Percentiles rank a stretch among this genome's conserved stretches.
Conservation (phyloP, 306 rosid genomes). For the Hippophae tibetana region DNA sequence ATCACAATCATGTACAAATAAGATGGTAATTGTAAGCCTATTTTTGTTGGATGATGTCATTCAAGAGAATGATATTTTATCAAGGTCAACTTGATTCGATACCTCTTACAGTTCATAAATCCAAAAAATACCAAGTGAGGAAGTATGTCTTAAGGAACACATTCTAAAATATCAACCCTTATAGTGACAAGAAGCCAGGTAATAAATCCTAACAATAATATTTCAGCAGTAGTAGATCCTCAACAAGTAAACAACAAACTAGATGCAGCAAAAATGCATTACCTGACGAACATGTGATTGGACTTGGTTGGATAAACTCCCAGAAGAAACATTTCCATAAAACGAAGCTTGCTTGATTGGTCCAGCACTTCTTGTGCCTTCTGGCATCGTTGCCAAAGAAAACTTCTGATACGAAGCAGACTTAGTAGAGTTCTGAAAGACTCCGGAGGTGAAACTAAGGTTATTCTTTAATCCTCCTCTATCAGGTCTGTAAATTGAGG, state of each 20-base stretch:
- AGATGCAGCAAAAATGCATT: background rate
- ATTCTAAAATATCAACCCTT: too few relatives aligned
- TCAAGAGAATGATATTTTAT: background rate
- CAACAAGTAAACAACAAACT: background rate
- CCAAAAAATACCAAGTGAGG: too few relatives aligned
- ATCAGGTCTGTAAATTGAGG: conserved; percentile 51
- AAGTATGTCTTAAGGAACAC: too few relatives aligned
- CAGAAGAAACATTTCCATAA: conserved; percentile 46
- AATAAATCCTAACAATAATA: too few relatives aligned
- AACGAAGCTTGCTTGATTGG: conserved; percentile 46
- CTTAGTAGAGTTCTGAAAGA: conserved; percentile 45
- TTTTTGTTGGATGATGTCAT: too few relatives aligned
- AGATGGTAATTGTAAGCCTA: too few relatives aligned
- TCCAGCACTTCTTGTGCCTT: conserved; percentile 50
- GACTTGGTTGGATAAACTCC: conserved; percentile 37
- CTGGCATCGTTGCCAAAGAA: conserved; percentile 52
- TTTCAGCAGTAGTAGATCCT: too few relatives aligned
- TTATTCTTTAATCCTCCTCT: conserved; percentile 58
- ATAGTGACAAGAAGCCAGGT: too few relatives aligned
- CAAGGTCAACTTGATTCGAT: too few relatives aligned
- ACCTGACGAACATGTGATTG: conserved; percentile 60
- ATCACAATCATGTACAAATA: too few relatives aligned
- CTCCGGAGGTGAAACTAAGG: conserved; percentile 51
- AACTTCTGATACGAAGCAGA: conserved; percentile 40
- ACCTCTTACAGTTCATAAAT: too few relatives aligned